phyloP scores from a whole-genome alignment of 2,329 filamentous ascomycete genomes.

The Calonectria montana region DNA sequence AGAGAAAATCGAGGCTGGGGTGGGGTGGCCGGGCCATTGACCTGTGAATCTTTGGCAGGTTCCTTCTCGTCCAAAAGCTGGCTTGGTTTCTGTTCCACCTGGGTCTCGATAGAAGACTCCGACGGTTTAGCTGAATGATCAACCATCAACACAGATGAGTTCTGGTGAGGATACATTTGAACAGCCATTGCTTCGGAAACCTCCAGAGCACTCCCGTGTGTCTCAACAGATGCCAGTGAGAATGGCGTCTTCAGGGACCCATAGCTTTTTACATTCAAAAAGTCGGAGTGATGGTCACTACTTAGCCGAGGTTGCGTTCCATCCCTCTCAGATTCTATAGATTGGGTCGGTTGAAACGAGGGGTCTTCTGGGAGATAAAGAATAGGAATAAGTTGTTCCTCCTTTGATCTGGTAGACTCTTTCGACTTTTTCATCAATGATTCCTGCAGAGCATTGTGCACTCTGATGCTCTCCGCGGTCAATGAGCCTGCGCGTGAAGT shows the following conservation, averaged over 20 bases:
- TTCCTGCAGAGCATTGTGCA: conserved; percentile 59
- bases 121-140: conserved; percentile 65
- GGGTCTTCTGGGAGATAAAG: conserved; percentile 29
- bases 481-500: conserved; percentile 61
- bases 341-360: conserved; percentile 12
- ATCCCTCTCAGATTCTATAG: conserved; percentile 47
- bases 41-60: conserved; percentile 53
- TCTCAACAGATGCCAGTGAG: conserved; percentile 70
- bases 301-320: conserved; percentile 46
- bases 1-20: conserved; percentile 61
- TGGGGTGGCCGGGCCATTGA: conserved; percentile 60
- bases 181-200: conserved; percentile 73
- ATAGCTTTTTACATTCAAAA: conserved; percentile 62
- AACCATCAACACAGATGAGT: conserved; percentile 71
- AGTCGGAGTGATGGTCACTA: conserved; percentile 65
- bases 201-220: conserved; percentile 70
- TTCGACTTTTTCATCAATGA: conserved; percentile 36
- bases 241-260: conserved; percentile 71
- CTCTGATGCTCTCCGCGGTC: conserved; percentile 68
- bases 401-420: background rate
- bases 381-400: conserved; percentile 21
- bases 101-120: conserved; percentile 54
- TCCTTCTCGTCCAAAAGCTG: conserved; percentile 47
- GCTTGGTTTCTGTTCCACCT: conserved; percentile 34
- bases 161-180: conserved; percentile 73